phyloP scores from a whole-genome alignment of 169 alveolate species.

The Eimeria tenella region DNA sequence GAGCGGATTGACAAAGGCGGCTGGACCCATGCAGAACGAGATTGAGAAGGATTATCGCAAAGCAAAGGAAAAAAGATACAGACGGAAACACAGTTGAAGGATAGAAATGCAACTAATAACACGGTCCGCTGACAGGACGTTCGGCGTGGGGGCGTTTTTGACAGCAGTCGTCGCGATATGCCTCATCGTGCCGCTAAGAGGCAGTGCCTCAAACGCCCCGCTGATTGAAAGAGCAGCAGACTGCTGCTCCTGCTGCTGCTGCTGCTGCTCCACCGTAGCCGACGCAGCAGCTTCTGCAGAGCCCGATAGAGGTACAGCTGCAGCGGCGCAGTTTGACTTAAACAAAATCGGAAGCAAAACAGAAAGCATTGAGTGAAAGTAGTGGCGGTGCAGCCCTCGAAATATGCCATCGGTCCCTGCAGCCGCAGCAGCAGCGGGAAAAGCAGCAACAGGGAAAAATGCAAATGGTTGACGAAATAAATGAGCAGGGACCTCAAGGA shows the following conservation, averaged over 20 bases:
- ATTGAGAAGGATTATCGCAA: neutral
- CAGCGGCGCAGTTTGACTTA: constrained; percentile 53
- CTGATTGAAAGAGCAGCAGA: constrained; percentile 55
- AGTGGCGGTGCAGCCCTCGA: constrained; percentile 64
- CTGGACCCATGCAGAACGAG: neutral
- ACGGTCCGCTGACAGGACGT: constrained; percentile 78
- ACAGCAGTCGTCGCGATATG: constrained; percentile 81
- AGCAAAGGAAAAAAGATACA: neutral
- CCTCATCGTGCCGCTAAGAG: constrained; percentile 83
- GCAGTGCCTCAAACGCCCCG: constrained; percentile 87
- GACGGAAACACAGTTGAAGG: neutral
- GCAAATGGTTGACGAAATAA: no score
- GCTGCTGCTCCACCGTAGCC: constrained; percentile 14
- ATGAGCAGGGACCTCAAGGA: neutral
- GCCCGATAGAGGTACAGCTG: neutral
- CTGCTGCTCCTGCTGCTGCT: constrained; percentile 65
- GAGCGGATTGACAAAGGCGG: neutral
- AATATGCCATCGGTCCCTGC: constrained; percentile 52
- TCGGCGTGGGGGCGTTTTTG: constrained; percentile 81
- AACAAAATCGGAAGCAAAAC: constrained; percentile 32
- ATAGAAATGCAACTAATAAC: neutral
- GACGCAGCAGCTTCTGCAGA: neutral
- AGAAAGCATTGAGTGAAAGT: constrained; percentile 54
- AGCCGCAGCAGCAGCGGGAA: neutral
- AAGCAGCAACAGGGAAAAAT: neutral